Conservation (phyloP, 306 rosid genomes). For the Prunus mongolica region DNA sequence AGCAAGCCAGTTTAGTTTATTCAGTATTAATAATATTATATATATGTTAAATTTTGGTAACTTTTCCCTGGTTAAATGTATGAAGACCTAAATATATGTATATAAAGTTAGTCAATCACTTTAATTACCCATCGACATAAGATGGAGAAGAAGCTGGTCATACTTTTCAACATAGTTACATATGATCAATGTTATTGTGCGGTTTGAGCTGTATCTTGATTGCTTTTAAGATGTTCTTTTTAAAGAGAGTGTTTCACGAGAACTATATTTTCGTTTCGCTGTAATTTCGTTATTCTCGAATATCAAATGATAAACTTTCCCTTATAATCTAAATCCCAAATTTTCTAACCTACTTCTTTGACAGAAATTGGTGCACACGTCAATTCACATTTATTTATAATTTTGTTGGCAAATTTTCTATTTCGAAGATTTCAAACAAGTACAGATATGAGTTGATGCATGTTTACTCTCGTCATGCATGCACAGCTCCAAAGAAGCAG, state of each 20-base stretch:
- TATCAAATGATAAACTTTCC: too few species aligned
- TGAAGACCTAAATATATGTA: constrained; percentile 2
- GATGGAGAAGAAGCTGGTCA: neutral
- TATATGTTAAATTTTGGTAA: neutral
- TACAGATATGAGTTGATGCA: neutral
- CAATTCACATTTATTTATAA: neutral
- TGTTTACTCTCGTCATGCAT: neutral
- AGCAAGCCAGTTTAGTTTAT: neutral
- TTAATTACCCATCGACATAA: neutral
- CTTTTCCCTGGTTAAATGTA: constrained; percentile 32
- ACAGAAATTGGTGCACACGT: neutral
- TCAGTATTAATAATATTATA: neutral
- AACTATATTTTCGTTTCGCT: too few species aligned
- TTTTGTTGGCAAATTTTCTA: neutral
- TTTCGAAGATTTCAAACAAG: neutral
- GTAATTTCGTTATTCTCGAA: too few species aligned
- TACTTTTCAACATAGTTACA: neutral
- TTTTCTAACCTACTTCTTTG: neutral
- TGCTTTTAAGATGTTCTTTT: too few species aligned
- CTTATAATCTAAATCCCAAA: neutral
- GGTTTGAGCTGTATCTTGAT: too few species aligned
- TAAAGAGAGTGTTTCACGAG: too few species aligned
- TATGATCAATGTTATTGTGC: too few species aligned
- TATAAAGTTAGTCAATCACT: neutral
- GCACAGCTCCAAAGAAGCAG: too few species aligned